phyloP scores from a whole-genome alignment of 306 rosid species.

The Gleditsia sinensis region DNA sequence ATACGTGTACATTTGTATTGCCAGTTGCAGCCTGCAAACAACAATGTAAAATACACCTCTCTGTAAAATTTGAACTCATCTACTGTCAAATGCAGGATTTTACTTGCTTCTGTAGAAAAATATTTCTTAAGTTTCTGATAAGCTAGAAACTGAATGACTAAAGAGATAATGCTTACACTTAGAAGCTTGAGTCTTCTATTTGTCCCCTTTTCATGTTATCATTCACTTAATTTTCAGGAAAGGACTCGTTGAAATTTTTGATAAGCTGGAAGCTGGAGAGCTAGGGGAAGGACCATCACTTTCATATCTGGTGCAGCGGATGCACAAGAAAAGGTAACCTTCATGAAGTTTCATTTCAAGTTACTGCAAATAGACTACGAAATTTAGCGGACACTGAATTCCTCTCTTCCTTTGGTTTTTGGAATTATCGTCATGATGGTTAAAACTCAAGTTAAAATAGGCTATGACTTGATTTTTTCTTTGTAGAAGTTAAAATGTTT shows the following conservation, averaged over 20 bases:
- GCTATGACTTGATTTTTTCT: conserved; percentile 26
- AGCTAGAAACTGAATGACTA: background rate
- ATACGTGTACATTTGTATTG: background rate
- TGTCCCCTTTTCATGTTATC: background rate
- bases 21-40: background rate
- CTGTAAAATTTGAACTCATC: background rate
- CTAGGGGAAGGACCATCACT: conserved; percentile 57
- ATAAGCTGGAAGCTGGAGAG: conserved; percentile 68
- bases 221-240: conserved; percentile 61
- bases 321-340: conserved; percentile 76
- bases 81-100: conserved; percentile 19
- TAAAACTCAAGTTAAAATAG: conserved; percentile 14
- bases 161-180: conserved; percentile 1
- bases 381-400: conserved; percentile 4
- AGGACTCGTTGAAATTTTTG: conserved; percentile 80
- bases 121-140: conserved; percentile 17
- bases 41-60: background rate
- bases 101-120: conserved; percentile 2
- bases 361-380: conserved; percentile 9
- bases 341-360: conserved; percentile 16
- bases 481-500: background rate
- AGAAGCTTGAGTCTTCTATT: conserved; percentile 4
- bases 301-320: conserved; percentile 59
- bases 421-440: conserved; percentile 10
- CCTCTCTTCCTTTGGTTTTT: conserved; percentile 8